Evolutionary conservation across 352 stramenopile species (phyloP), one percentile per base, ranked within the genome.

Genomic region (Globisporangium spiculum): DNA sequence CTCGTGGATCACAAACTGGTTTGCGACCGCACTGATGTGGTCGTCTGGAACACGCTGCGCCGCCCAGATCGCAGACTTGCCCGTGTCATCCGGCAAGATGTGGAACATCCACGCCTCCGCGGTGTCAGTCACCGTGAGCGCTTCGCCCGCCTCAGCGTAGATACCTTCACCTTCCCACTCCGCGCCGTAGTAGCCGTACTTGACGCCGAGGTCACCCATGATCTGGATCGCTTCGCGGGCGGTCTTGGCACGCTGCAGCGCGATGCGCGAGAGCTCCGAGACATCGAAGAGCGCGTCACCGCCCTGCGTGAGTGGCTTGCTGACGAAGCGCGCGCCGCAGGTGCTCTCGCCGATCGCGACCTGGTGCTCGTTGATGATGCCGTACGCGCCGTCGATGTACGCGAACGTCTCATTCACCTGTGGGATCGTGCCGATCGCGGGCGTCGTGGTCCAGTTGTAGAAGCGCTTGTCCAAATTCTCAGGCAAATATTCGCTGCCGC

Each of bases 61-160:
- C 10, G 84, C 95, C 95, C 95, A 99, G 60, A 98, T 81, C 8
- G 94, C 95, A n/a, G 84, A 96, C 52, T 80, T 84, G 6, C 93
- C 91, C 12, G 94, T 98, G 61, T 97, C 92, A 68, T 99, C 94
- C 0, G 94, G 89, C 41, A 98, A 65, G 55, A 99, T 97, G 74
- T 99, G 96, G 74, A 99, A 98, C 58, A 99, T 90, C 95, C 95
- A 99, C 36, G 84, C 92, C 66, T 99, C 93, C 22, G 82, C 81
- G 3, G 87, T 77, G 75, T 99, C 96, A 2, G 83, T 92, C 14
- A 98, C 90, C 1, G 84, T 96, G 22, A 98, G 83, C 30, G 89
- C 88, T 77, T 98, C 96, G 12, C 88, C 92, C 34, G 83, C 91
- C 66, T 97, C 91, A 60, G 82, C 78, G 60, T 83, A 84, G 27